Evolutionary conservation across 2,329 filamentous ascomycete species (phyloP), one percentile per base, ranked within the genome.

Genomic region (Nothopassalora personata): DNA sequence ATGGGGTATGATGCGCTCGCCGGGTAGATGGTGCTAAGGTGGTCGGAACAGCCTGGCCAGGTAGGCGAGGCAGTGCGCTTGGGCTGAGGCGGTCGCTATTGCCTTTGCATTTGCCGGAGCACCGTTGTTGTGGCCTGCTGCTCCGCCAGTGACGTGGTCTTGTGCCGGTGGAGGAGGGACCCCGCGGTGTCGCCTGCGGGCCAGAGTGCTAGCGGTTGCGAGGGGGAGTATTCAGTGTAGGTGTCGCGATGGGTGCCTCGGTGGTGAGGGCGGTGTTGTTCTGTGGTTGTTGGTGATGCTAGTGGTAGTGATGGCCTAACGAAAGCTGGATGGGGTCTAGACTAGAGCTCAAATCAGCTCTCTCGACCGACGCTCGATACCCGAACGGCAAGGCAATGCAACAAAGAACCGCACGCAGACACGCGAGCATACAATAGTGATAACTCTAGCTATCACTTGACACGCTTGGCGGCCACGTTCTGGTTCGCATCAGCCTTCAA

Each of bases 21-120:
- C 39, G 18, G 59, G 56, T 33, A 27, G 30, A 27, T 18, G 45
- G 39, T 48, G 46, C 76, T 78, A 79, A 63, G 77, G 77, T 50
- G 77, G 77, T 64, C 73, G 73, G 68, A 73, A 78, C 54, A 79
- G 74, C 60, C 74, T 72, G 53, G 75, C 73, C 57, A 79, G 73
- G 66, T 77, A 78, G 60, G 74, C 70, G 59, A 77, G 75, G 65
- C 76, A 76, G 66, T 72, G 71, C 64, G 74, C 74, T 68, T 79
- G 72, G 70, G 74, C 75, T 66, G 75, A 73, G 34, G 67, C 61
- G 49, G 64, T 65, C 27, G 60, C 64, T 64, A 69, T 57, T 39
- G 66, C 60, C 45, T 66, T 62, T 43, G 64, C 67, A 70, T 71
- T 64, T 60, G 66, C 51, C 60, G 62, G 23, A 23, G 23, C 23